Conservation (phyloP, 176 grass and related monocot species). For the Puya raimondii region DNA sequence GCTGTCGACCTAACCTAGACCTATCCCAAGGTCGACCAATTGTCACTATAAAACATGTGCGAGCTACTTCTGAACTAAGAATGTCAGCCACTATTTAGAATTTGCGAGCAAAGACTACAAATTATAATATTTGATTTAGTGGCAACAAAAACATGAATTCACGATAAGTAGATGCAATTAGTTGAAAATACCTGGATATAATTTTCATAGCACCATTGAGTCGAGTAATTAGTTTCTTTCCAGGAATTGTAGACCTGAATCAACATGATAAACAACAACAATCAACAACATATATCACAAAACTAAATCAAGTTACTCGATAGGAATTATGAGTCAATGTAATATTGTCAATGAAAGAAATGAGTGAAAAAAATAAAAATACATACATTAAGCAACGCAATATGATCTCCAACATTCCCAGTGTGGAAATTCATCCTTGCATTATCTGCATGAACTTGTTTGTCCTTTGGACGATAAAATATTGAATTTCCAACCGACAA, state of each 20-base stretch:
- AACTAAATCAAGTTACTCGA: not conserved
- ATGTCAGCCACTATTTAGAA: not conserved
- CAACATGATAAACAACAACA: conserved; percentile 9
- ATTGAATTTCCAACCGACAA: conserved; percentile 84
- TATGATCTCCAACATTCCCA: conserved; percentile 86
- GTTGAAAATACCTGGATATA: conserved; percentile 66
- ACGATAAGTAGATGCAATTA: not conserved
- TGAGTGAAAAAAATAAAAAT: not conserved
- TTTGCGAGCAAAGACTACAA: not conserved
- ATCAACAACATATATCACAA: no score
- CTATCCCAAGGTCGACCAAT: no score
- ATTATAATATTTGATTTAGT: not conserved
- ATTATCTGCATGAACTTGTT: conserved; percentile 94
- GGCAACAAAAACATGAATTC: not conserved
- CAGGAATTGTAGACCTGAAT: conserved; percentile 84
- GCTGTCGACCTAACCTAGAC: no score
- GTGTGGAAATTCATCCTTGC: conserved; percentile 84
- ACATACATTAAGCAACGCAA: conserved; percentile 76
- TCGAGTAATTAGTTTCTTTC: conserved; percentile 91
- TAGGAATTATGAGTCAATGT: conserved; percentile 5
- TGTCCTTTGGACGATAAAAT: conserved; percentile 95
- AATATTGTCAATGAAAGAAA: not conserved
- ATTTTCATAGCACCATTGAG: conserved; percentile 94
- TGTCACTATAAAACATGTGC: no score
- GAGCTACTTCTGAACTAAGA: no score